Base-by-base conservation (phyloP, 495 filamentous ascomycete species). In the Aspergillus kassunensis region DNA sequence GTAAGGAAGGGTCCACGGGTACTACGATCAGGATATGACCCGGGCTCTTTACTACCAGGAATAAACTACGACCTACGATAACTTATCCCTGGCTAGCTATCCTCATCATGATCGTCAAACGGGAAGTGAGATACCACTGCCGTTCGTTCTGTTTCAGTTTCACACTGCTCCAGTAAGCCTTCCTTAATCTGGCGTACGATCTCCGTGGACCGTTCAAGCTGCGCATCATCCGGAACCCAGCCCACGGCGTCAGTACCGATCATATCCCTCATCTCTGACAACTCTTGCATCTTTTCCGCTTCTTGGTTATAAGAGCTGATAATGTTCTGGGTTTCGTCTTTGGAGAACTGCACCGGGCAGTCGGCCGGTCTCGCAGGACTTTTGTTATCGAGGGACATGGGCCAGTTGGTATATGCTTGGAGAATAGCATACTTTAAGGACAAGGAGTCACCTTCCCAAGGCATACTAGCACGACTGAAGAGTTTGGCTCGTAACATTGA, bases 91-190 rank as follows among this genome's bases (percentile, higher is more conserved):
- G n/a, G n/a, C n/a, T n/a, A n/a, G n/a, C n/a, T n/a, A 43, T 45
- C 33, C 19, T 65, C 62, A 11, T 62, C 45, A 55, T 67, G 53
- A 53, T 64, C 54, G 53, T 64, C 59, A 30, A 68, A 66, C 43
- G 60, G 58, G 51, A 68, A 64, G 54, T 66, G 60, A 9, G 21
- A 13, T 3, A 43, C 31, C 21, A 64, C 20, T 16, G 63, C 52
- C 18, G 9, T 57, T 19, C 49, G 41, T 46, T 68, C 62, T 10
- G 48, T 56, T 34, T 66, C 55, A 23, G 58, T 58, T 16, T 45
- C 53, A 29, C 49, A 65, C 31, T 64, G 49, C 19, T 61, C 62
- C 51, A 64, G 39, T 37, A 66, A 64, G 13, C 58, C 58, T 8
- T 35, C 53, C 27, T 64, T 63, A 15, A 68, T 61, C 7, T 19